Base-by-base conservation (phyloP, 1,284 basidiomycete genomes). In the Xerocomus nothofagi region DNA sequence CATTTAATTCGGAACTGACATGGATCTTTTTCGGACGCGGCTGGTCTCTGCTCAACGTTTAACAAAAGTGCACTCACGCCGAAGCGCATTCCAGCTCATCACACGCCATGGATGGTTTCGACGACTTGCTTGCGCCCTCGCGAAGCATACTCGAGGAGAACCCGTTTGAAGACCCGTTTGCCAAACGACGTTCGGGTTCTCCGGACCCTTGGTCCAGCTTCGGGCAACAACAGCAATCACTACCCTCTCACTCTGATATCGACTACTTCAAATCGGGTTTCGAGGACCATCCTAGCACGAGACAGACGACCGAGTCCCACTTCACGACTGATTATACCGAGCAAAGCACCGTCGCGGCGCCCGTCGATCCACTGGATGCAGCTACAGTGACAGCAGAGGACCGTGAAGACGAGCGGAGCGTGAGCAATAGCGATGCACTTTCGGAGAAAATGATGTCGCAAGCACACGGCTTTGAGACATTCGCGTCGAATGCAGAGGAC, bases 141-240 rank as follows among this genome's bases (percentile, higher is more conserved):
- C 76, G 78, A 50, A 73, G 71, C 57, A 76, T 74, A 33, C 71
- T 88, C 18, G 83, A 88, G 58, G 77, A 81, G 51, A 91, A 91
- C 58, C 88, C 88, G 0, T 91, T 91, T 56, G 82, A 82, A 42
- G 81, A 89, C 60, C 86, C 87, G 2, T 91, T 90, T 61, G 73
- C 76, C 20, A 78, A 78, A 51, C 53, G 49, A 26, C 78, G 86
- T 41, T 80, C 86, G 21, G 65, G 69, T 58, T 89, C 87, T 17
- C 86, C 86, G 44, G 88, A 91, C 65, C 88, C 88, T 56, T 91
- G 88, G 88, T 71, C 82, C 4, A 78, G 76, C 50, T 71, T 68
- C 42, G 66, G 66, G 18, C 65, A 72, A 36, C 57, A 59, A 20
- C 54, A 59, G 15, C 57, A 51, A 14, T 39, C 55, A 15, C 30